Base-by-base conservation (phyloP, 2,329 filamentous ascomycete genomes). In the Pseudogymnoascus sp. region DNA sequence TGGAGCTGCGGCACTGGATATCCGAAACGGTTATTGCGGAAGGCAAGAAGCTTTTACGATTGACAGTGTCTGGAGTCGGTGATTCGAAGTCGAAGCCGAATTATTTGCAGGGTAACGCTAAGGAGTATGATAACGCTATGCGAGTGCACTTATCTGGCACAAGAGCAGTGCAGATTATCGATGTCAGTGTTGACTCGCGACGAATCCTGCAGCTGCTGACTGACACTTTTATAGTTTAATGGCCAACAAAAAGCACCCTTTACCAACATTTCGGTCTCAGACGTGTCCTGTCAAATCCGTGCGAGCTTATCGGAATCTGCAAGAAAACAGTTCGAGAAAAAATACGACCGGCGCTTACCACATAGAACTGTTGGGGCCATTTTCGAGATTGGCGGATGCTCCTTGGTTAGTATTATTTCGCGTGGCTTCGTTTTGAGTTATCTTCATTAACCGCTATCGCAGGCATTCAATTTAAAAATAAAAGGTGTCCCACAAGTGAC, bases 271-370 rank as follows among this genome's bases (percentile, higher is more conserved):
- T 35, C 35, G 19, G 35, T 57, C 18, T 57, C 55, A 5, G 55
- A 57, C 30, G 19, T 38, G 13, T 57, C 35, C 10, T 37, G 13
- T n/a, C 30, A 38, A 35, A 37, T 57, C 19, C 30, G 30, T 33
- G 55, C 55, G 55, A 57, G 55, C 13, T 26, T 57, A 23, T 23
- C 55, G 9, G 55, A 57, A 38, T 18, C 33, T 23, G 33, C 55
- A 33, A 57, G 55, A 28, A 57, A 38, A 18, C 30, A 37, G 18
- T 57, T 37, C 12, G 55, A 57, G 18, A 57, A 37, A 23, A 37
- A 10, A 7, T 37, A 57, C 55, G 55, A 37, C 18, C 33, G 30
- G 55, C 55, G 55, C 30, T 28, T 57, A 23, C 55, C 55, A n/a
- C 35, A 15, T 23, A 35, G 30, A 35, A 57, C 18, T 23, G 55